Evolutionary conservation across 805 yeast species (phyloP), one percentile per base, ranked within the genome.

Genomic region (Limtongozyma cylindracea): DNA sequence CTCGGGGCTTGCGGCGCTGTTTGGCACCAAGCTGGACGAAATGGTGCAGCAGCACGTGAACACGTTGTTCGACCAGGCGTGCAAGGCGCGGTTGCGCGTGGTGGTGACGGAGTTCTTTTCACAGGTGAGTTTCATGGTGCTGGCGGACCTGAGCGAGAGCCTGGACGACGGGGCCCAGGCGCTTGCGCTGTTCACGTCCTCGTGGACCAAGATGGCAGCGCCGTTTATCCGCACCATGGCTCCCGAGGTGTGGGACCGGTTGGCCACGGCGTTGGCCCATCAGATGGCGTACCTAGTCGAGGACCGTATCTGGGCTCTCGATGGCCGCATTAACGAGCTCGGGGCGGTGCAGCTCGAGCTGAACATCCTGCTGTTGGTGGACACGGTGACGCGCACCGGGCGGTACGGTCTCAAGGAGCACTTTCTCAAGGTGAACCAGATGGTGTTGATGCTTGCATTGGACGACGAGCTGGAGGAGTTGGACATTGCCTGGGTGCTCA

Each of bases 331-430:
- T 27, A 80, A 76, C 36, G 91, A 74, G 32, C 44, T 74, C 19
- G 96, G 95, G 2, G 67, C 91, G 0, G 56, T 78, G 11, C 72
- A 68, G 30, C 47, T 88, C 22, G 96, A 88, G 30, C 63, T 74
- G 27, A 93, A 82, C 37, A 46, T 80, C 12, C 63, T 80, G 21
- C 53, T 61, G 13, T 55, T 84, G 16, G 73, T 88, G 22, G 59
- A 68, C 20, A 71, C 70, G 26, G 58, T 76, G 5, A n/a, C n/a
- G 5, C 69, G 91, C 21, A 69, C 65, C 22, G 62, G 65, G 25
- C 50, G 69, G 35, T 84, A 80, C 41, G 58, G 59, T 17, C 46
- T 80, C 31, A 53, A 94, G 27, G 88, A 77, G 27, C 61, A 62
- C 32, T 84, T 84, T 37, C 55, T 72, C 6, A 53, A 78, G 26